These are phyloP conservation scores for Cornus suecica DNA, from an alignment of 148 eudicot genomes.

Conservation along the genomic window DNA sequence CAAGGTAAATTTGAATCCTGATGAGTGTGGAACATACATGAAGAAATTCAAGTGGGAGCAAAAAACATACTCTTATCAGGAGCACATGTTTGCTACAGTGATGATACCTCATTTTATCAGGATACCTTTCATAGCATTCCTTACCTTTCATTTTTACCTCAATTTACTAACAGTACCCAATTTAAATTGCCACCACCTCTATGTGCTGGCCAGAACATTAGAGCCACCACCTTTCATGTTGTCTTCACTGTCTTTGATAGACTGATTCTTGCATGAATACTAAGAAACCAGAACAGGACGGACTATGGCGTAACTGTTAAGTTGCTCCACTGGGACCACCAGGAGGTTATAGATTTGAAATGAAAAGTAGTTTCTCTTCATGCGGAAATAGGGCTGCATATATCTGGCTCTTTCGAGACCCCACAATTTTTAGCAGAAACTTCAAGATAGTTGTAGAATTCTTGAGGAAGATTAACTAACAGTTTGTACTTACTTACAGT, in stretches of 20 bases:
- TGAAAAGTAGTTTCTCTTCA: neutral
- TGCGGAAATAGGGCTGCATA: neutral
- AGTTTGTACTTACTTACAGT: slow-evolving; percentile 8
- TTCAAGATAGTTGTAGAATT: neutral
- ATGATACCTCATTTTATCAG: too few relatives aligned
- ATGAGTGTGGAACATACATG: neutral
- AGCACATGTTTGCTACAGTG: neutral
- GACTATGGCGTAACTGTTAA: too few relatives aligned
- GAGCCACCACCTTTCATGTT: too few relatives aligned
- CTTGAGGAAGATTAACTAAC: neutral
- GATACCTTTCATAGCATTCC: too few relatives aligned
- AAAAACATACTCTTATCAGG: neutral
- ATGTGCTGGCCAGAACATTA: neutral
- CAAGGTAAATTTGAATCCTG: slow-evolving; percentile 43
- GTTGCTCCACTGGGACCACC: too few relatives aligned
- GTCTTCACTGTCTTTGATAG: neutral
- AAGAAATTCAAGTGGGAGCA: neutral
- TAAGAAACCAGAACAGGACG: too few relatives aligned
- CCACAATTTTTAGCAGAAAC: neutral
- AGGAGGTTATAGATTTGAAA: too few relatives aligned
- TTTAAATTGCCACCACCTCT: neutral
- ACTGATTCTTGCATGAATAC: neutral
- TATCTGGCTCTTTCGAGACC: neutral
- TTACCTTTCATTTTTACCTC: neutral
- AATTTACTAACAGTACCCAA: neutral